Percentiles rank a stretch among this genome's conserved stretches.
Conservation (phyloP, 1,284 basidiomycete genomes). For the Melampsora larici-populina region DNA sequence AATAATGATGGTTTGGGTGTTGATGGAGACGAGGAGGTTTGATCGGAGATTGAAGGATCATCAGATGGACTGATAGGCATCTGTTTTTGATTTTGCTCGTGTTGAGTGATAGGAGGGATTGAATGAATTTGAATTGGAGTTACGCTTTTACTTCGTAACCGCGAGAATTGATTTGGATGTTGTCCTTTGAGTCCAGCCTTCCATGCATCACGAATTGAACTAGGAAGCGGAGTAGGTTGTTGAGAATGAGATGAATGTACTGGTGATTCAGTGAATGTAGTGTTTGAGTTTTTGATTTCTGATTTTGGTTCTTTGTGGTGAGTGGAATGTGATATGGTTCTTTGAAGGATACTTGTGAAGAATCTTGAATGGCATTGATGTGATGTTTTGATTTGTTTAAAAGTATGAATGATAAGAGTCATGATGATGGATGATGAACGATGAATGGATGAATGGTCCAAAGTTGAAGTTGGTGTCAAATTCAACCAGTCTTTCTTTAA, state of each 20-base stretch:
- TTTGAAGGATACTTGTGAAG: too few relatives aligned
- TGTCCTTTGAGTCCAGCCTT: conserved; percentile 13
- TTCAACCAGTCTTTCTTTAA: too few relatives aligned
- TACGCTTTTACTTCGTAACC: conserved; percentile 10
- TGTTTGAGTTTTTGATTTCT: too few relatives aligned
- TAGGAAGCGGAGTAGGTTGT: background rate
- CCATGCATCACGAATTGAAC: conserved; percentile 21
- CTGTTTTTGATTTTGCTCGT: background rate
- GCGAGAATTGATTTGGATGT: conserved; percentile 22
- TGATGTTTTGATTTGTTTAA: too few relatives aligned
- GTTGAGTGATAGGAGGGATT: background rate
- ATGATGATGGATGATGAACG: too few relatives aligned
- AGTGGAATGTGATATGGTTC: too few relatives aligned
- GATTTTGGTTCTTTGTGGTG: too few relatives aligned
- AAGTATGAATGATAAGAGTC: too few relatives aligned
- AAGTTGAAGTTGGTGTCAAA: too few relatives aligned
- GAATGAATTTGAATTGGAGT: conserved; percentile 3
- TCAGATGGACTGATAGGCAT: background rate
- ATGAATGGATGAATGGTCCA: too few relatives aligned
- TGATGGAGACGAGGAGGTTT: background rate
- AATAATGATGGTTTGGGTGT: conserved; percentile 23
- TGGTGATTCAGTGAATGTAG: too few relatives aligned
- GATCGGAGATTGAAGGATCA: background rate
- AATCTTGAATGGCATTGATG: too few relatives aligned
- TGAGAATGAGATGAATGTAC: background rate